These are phyloP conservation scores for Cytospora piceae DNA, from an alignment of 2,329 filamentous ascomycete genomes.

Conservation along the genomic window DNA sequence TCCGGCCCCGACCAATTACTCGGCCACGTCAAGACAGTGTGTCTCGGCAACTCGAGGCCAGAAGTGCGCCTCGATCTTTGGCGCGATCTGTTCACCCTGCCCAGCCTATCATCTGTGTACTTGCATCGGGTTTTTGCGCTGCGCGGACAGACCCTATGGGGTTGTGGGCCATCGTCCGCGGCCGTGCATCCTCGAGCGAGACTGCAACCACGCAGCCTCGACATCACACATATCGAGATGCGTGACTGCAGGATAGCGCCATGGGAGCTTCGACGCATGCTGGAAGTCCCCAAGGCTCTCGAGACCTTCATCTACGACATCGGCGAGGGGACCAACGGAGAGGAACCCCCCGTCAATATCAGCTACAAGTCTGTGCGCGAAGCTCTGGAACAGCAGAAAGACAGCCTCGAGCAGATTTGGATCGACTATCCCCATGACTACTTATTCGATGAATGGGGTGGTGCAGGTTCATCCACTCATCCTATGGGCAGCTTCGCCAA, in stretches of 20 bases:
- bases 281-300: slow-evolving; percentile 14
- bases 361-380: slow-evolving; percentile 17
- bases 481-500: slow-evolving; percentile 12
- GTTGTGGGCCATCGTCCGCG: neutral
- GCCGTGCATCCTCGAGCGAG: neutral
- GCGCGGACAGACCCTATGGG: slow-evolving; percentile 8
- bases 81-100: slow-evolving; percentile 17
- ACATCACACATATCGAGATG: slow-evolving; percentile 17
- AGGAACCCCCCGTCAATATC: slow-evolving; percentile 12
- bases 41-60: slow-evolving; percentile 16
- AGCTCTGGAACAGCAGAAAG: slow-evolving; percentile 12
- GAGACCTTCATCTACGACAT: slow-evolving; percentile 18
- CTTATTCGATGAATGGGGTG: slow-evolving; percentile 21
- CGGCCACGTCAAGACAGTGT: slow-evolving; percentile 7
- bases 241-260: slow-evolving; percentile 21
- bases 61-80: slow-evolving; percentile 21
- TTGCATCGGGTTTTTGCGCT: slow-evolving; percentile 9
- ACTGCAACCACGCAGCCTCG: slow-evolving; percentile 3
- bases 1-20: slow-evolving; percentile 4
- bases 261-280: slow-evolving; percentile 12
- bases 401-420: slow-evolving; percentile 16
- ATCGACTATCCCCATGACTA: slow-evolving; percentile 23
- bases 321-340: slow-evolving; percentile 9
- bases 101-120: slow-evolving; percentile 12
- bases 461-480: slow-evolving; percentile 8